Evolutionary conservation across 345 rosid species (phyloP).

Genomic region (Populus davidiana): DNA sequence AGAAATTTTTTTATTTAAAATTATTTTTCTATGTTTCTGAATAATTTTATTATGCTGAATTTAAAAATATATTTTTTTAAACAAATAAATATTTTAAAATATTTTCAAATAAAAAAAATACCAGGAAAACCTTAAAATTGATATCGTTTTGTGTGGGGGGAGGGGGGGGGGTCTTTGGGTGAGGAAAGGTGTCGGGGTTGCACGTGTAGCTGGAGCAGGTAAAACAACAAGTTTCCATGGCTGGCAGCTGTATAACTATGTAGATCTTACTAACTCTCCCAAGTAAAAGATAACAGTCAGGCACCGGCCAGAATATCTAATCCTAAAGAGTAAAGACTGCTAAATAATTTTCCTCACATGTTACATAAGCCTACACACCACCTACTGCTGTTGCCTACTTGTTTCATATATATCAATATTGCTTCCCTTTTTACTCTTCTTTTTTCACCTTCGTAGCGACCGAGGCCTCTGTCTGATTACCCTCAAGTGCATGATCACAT

Average conservation of each 20-base stretch:
- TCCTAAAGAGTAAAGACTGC: background rate
- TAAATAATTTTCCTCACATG: background rate
- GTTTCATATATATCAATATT: no score
- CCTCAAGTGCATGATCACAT: background rate
- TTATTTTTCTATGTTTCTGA: no score
- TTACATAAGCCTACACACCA: background rate
- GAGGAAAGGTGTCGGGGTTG: background rate
- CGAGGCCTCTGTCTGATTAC: background rate
- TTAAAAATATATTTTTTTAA: no score
- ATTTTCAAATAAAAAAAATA: no score
- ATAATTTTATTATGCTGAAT: rapidly evolving
- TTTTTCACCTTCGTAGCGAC: background rate
- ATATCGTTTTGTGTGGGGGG: no score
- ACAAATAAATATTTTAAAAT: no score
- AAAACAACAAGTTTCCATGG: background rate
- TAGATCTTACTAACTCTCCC: background rate
- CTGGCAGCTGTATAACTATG: background rate
- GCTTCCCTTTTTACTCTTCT: background rate
- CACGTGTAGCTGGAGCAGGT: background rate
- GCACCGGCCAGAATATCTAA: background rate
- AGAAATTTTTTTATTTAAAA: no score
- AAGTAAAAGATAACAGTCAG: background rate
- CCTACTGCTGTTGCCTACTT: background rate
- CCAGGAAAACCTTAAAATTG: no score
- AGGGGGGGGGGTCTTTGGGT: background rate